Percentiles rank a stretch among this genome's conserved stretches.
Evolutionary conservation across 1,284 basidiomycete species (phyloP).

Genomic region (Rhodotorula sp.): DNA sequence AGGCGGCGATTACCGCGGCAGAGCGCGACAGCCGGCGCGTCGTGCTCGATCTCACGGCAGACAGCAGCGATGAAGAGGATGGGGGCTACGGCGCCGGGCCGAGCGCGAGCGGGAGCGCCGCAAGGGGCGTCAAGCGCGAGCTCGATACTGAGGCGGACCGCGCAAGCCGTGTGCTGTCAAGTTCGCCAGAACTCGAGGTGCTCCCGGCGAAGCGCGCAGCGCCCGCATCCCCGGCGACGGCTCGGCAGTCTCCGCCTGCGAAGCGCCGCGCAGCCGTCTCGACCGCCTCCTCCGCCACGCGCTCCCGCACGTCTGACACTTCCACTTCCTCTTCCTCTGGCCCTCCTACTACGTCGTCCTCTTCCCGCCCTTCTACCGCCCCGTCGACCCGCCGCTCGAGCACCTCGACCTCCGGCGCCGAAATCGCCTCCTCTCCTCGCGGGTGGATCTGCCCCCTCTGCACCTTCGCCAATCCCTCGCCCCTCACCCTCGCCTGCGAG

Average conservation of each 20-base stretch:
- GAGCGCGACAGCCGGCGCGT: constrained; percentile 69
- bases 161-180: not conserved
- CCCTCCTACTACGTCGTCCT: too few species aligned
- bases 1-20: constrained; percentile 65
- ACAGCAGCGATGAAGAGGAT: constrained; percentile 3
- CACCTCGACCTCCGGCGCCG: not conserved
- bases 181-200: not conserved
- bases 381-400: not conserved
- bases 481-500: constrained; percentile 61
- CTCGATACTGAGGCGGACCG: not conserved
- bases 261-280: not conserved
- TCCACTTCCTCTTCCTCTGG: too few species aligned
- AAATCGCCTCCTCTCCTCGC: not conserved
- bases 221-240: too few species aligned
- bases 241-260: not conserved
- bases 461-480: constrained; percentile 65
- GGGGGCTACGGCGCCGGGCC: not conserved
- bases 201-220: not conserved
- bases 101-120: constrained; percentile 5
- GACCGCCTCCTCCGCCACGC: not conserved
- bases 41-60: constrained; percentile 54
- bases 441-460: constrained; percentile 69
- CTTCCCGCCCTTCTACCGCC: not conserved
- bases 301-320: not conserved
- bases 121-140: constrained; percentile 23